A percentile compares a stretch with the other conserved stretches of the same genome.
These are phyloP conservation scores for Prunus armeniaca DNA, from an alignment of 306 rosid genomes.

Conservation along the genomic window DNA sequence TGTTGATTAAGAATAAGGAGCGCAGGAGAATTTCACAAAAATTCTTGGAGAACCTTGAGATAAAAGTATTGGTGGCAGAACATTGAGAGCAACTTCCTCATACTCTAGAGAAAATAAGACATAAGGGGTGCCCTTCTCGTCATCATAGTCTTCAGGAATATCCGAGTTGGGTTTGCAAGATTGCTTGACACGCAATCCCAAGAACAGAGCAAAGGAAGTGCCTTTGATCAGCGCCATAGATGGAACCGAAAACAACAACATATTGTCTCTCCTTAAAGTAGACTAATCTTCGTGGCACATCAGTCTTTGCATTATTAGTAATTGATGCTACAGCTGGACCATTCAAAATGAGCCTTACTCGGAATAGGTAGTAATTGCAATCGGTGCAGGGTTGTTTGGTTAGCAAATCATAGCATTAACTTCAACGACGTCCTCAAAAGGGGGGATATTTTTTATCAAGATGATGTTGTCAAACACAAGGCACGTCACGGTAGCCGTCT, in stretches of 20 bases:
- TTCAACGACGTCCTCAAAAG: constrained; percentile 1
- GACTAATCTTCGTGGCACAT: constrained; percentile 8
- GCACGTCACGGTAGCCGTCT: constrained; percentile 67
- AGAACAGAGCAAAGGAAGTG: constrained; percentile 3
- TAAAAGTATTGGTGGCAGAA: constrained; percentile 27
- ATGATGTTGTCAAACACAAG: constrained; percentile 45
- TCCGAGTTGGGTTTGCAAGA: constrained; percentile 22
- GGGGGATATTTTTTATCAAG: constrained; percentile 20
- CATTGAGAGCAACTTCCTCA: constrained; percentile 28
- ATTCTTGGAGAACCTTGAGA: constrained; percentile 38
- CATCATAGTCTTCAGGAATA: constrained; percentile 21
- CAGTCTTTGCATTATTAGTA: constrained; percentile 27
- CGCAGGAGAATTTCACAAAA: constrained; percentile 16
- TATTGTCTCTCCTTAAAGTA: constrained; percentile 26
- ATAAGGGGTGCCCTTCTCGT: neutral
- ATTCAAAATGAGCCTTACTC: constrained; percentile 18
- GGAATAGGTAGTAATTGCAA: constrained; percentile 4
- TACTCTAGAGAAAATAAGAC: constrained; percentile 20
- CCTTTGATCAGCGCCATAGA: constrained; percentile 16
- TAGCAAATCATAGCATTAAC: constrained; percentile 33
- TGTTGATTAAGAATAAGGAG: constrained; percentile 27
- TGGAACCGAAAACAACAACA: constrained; percentile 18
- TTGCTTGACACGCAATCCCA: constrained; percentile 18
- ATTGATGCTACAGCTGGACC: constrained; percentile 32
- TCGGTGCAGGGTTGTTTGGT: constrained; percentile 61